A percentile compares a stretch with the other conserved stretches of the same genome.
Evolutionary conservation across 768 basidiomycete species (phyloP).

Genomic region (Leccinum longicurvipes): DNA sequence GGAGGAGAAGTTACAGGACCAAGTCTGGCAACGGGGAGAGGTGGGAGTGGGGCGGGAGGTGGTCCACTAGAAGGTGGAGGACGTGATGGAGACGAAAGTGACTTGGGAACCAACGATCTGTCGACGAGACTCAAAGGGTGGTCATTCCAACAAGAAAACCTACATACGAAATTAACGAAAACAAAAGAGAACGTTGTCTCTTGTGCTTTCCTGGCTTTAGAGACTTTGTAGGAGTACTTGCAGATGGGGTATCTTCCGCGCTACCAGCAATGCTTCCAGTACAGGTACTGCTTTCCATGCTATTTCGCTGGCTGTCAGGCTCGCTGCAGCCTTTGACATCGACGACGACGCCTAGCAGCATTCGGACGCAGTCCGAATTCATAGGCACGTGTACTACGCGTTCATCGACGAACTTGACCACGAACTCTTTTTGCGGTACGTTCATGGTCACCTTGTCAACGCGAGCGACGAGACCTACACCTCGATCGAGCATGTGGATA

Average conservation of each 20-base stretch:
- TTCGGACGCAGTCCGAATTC: conserved; percentile 37
- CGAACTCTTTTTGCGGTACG: conserved; percentile 42
- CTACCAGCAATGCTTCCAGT: conserved; percentile 17
- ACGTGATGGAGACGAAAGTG: conserved; percentile 23
- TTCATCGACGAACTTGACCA: conserved; percentile 59
- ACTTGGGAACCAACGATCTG: conserved; percentile 32
- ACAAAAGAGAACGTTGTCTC: conserved; percentile 67
- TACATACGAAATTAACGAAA: conserved; percentile 60
- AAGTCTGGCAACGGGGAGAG: conserved; percentile 26
- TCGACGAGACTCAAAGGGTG: conserved; percentile 5
- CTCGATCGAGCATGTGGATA: conserved; percentile 58
- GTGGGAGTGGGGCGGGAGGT: conserved; percentile 29
- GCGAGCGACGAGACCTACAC: conserved; percentile 53
- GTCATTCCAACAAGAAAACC: neutral
- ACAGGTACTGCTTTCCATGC: conserved; percentile 29
- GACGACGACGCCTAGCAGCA: conserved; percentile 48
- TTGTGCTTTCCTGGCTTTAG: conserved; percentile 51
- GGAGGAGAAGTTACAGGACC: conserved; percentile 30
- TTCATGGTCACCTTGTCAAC: conserved; percentile 64
- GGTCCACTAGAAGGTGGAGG: conserved; percentile 23
- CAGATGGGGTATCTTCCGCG: conserved; percentile 15
- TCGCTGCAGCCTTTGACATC: conserved; percentile 52
- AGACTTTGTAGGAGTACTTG: conserved; percentile 22
- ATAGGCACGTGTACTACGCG: conserved; percentile 47
- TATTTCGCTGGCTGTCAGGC: conserved; percentile 27